A percentile compares a stretch with the other conserved stretches of the same genome.
These are phyloP conservation scores for Phaeosphaeriaceae sp. DNA, from an alignment of 2,329 filamentous ascomycete genomes.

Conservation along the genomic window DNA sequence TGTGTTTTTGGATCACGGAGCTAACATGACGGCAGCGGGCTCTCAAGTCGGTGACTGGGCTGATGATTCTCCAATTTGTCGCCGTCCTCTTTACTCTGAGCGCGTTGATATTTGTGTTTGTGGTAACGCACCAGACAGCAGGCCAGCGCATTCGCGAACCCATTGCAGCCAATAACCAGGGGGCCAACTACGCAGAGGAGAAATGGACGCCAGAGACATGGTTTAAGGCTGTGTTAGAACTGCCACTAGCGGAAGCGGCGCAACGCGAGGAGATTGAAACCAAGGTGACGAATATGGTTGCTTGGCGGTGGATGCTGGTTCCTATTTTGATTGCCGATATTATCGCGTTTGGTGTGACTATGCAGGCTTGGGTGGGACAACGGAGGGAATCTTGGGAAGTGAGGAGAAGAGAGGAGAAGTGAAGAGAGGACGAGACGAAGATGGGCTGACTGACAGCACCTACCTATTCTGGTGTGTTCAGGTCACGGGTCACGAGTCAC, in stretches of 20 bases:
- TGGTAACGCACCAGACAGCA: slow-evolving; percentile 38
- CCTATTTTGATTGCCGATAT: slow-evolving; percentile 36
- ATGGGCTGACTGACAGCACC: too few relatives aligned
- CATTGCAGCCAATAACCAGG: slow-evolving; percentile 26
- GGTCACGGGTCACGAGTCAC: too few relatives aligned
- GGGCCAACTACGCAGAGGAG: slow-evolving; percentile 27
- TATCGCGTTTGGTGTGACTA: slow-evolving; percentile 24
- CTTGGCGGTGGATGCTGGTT: slow-evolving; percentile 44
- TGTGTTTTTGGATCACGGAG: not conserved
- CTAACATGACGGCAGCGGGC: slow-evolving; percentile 19
- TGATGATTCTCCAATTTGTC: slow-evolving; percentile 42
- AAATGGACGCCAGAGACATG: slow-evolving; percentile 44
- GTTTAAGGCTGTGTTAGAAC: slow-evolving; percentile 39
- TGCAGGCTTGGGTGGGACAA: slow-evolving; percentile 25
- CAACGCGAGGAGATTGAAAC: slow-evolving; percentile 24
- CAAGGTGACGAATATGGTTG: slow-evolving; percentile 34
- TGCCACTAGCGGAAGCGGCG: slow-evolving; percentile 28
- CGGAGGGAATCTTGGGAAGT: slow-evolving; percentile 21
- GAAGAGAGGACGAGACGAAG: not conserved
- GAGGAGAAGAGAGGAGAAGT: slow-evolving; percentile 21
- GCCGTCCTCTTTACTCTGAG: slow-evolving; percentile 39
- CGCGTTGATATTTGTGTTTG: slow-evolving; percentile 38
- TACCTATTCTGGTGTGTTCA: too few relatives aligned
- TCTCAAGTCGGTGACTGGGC: slow-evolving; percentile 41
- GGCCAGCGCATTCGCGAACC: slow-evolving; percentile 29